Base-by-base conservation (phyloP, 192 early-diverging fungal species). In the Allomyces javanicus region DNA sequence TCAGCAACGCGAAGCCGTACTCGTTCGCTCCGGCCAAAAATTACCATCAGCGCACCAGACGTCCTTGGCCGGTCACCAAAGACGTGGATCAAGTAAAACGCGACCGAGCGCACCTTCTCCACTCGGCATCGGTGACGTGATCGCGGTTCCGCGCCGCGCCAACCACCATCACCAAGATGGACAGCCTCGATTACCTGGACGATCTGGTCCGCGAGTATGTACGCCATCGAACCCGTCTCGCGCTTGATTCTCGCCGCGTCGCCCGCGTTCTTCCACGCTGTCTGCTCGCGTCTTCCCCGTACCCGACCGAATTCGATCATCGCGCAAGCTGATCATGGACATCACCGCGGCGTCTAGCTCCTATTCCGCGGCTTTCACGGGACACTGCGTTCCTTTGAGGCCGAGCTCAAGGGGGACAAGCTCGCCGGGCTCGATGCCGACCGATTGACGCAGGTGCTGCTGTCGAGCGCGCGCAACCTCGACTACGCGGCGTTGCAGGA, bases 161-260 rank as follows among this genome's bases (percentile, higher is more conserved):
- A 14, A 9, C n/a, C n/a, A n/a, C n/a, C n/a, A 14, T 1, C 10
- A 19, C 24, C 25, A 19, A 9, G 25, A 24, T 65, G 64, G 40
- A 40, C 40, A 24, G 64, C 44, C 40, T 44, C 10, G 64, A n/a
- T 3, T 21, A 21, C 50, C 50, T 58, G 17, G 50, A 58, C 50
- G 50, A 58, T 58, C 50, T 58, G 50, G 21, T 58, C 50, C 50
- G 50, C 50, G 50, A 58, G 50, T 58, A 58, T n/a, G 50, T 58
- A 58, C 50, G 50, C 21, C 33, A 40, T 40, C 33, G 33, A 40
- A 3, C 33, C 33, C 4, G 2, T 40, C 33, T 40, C 33, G 33
- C 33, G 33, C 33, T 40, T 40, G 7, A 40, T 40, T 40, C 33
- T 40, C 33, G 33, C 33, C 33, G 7, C 7, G 33, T 7, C 33